Base-by-base conservation (phyloP, 106 monocot species). In the Apostasia shenzhenica region DNA sequence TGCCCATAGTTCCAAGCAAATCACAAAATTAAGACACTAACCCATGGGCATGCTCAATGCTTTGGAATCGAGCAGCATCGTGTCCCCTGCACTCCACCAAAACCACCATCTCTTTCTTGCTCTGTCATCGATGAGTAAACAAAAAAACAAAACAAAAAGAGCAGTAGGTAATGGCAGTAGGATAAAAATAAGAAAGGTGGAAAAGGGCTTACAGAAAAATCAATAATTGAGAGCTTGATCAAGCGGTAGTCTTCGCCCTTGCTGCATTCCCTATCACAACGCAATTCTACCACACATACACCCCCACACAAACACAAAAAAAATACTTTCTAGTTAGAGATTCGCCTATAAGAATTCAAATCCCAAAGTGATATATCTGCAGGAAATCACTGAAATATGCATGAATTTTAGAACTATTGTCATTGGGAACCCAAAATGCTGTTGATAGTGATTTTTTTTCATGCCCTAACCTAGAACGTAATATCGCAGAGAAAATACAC, bases 171-270 rank as follows among this genome's bases (percentile, higher is more conserved):
- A 46, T 58, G 66, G 56, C 8, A 26, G 41, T 6, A 50, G 11
- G 47, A 58, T 14, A 45, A 10, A 39, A 8, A 64, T 59, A 55
- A 13, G 7, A 38, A 44, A 48, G 42, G 6, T 75, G 10, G 45
- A 26, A 14, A n/a, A 39, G 1, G 4, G 64, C 81, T 86, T 84
- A 95, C 95, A 70, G 80, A 57, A 73, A 86, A 95, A 68, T 95
- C 95, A 38, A 82, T 86, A 65, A 95, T 86, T 12, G 91, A 80
- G 54, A 95, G 86, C 85, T 95, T 91, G 44, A 95, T 88, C 67
- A 95, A 84, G 52, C 91, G 91, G 61, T 88, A 88, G 76, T 95
- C 95, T 80, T 95, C 95, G 54, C 95, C 95, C 67, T 85, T 83
- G 69, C 95, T 95, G 78, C 95, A 95, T 67, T 95, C 95, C 76